These are phyloP conservation scores for Phytophthora crassamura DNA, from an alignment of 352 stramenopile species.

Conservation along the genomic window DNA sequence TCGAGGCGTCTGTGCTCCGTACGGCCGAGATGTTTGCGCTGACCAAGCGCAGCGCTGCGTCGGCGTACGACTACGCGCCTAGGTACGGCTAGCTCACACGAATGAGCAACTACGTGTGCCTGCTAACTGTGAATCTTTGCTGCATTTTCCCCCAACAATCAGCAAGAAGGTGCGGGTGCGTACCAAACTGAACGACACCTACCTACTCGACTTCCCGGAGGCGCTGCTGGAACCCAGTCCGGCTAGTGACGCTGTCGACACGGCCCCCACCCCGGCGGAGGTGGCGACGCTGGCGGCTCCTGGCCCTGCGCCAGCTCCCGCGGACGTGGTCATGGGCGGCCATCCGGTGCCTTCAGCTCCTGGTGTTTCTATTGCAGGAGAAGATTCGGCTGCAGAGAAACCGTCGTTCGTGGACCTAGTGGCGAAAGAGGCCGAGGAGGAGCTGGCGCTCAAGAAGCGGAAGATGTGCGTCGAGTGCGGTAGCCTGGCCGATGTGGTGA, in stretches of 20 bases:
- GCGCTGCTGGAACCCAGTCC: slow-evolving; percentile 54
- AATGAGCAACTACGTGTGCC: neutral
- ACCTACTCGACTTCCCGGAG: slow-evolving; percentile 58
- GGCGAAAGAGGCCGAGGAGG: slow-evolving; percentile 58
- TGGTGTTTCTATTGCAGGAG: slow-evolving; percentile 23
- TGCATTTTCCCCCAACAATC: slow-evolving; percentile 10
- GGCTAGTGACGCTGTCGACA: slow-evolving; percentile 6
- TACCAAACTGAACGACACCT: slow-evolving; percentile 68
- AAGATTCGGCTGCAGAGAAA: slow-evolving; percentile 26
- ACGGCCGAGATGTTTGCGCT: slow-evolving; percentile 78
- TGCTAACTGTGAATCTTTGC: slow-evolving; percentile 5
- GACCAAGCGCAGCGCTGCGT: slow-evolving; percentile 58
- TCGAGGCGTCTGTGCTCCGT: slow-evolving; percentile 69
- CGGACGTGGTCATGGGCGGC: slow-evolving; percentile 19
- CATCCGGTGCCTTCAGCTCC: slow-evolving; percentile 27
- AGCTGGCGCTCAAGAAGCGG: slow-evolving; percentile 51
- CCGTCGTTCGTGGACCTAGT: slow-evolving; percentile 61
- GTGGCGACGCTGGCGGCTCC: neutral
- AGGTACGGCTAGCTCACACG: slow-evolving; percentile 40
- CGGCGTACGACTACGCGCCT: slow-evolving; percentile 59
- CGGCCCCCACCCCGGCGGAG: slow-evolving; percentile 13
- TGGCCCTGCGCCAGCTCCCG: slow-evolving; percentile 5
- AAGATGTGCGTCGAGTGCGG: slow-evolving; percentile 46
- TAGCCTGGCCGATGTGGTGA: neutral
- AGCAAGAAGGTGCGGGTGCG: slow-evolving; percentile 81